A percentile compares a stretch with the other conserved stretches of the same genome.
Evolutionary conservation across 108 stramenopile genomes (phyloP).

Genomic region (Chaetoceros muelleri): DNA sequence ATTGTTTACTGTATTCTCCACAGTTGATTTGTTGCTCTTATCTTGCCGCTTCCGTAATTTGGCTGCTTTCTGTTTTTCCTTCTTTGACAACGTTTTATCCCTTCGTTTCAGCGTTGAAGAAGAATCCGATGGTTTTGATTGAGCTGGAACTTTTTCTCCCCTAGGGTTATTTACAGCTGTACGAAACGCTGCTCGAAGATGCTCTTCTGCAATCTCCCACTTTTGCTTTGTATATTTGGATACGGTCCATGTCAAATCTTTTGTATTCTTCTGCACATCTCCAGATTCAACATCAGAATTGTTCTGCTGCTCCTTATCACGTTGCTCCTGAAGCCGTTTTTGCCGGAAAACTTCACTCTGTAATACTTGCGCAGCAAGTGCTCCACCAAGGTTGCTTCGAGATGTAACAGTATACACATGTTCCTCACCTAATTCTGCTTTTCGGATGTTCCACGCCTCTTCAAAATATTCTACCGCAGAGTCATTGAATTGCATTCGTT

Average conservation of each 20-base stretch:
- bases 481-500: constrained; percentile 63
- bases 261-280: no score
- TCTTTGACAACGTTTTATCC: constrained; percentile 20
- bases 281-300: neutral
- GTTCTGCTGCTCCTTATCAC: constrained; percentile 11
- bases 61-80: constrained; percentile 20
- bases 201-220: constrained; percentile 76
- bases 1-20: neutral
- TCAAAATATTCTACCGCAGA: constrained; percentile 59
- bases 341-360: constrained; percentile 15
- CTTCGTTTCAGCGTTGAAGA: no score
- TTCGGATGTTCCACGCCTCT: constrained; percentile 64
- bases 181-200: constrained; percentile 51
- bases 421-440: constrained; percentile 48
- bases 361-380: constrained; percentile 64
- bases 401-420: constrained; percentile 71
- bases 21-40: constrained; percentile 12
- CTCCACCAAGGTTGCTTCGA: constrained; percentile 43
- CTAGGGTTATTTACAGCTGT: constrained; percentile 63
- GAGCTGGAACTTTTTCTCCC: constrained; percentile 22
- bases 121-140: neutral
- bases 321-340: constrained; percentile 8
- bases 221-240: constrained; percentile 38
- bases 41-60: constrained; percentile 19
- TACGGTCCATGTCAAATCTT: neutral